Evolutionary conservation across 345 rosid species (phyloP).

Genomic region (Gynandropsis gynandra): DNA sequence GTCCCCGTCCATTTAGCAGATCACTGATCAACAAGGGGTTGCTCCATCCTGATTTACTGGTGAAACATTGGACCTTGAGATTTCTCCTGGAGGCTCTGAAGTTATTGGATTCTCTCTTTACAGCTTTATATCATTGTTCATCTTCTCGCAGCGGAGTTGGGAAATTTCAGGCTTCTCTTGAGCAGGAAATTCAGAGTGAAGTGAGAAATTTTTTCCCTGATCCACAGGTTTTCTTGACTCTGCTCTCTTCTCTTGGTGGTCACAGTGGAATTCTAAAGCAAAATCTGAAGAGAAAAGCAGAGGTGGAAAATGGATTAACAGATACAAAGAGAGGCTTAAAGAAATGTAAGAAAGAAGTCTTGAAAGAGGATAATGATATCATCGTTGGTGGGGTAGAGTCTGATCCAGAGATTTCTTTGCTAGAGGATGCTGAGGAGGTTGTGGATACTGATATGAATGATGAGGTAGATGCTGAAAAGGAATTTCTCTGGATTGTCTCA

Average conservation of each 20-base stretch:
- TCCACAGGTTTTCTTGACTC: constrained; percentile 62
- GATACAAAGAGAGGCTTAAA: constrained; percentile 28
- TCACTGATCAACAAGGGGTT: constrained; percentile 71
- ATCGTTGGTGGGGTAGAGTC: constrained; percentile 50
- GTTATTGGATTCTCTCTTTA: constrained; percentile 54
- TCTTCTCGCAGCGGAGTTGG: constrained; percentile 24
- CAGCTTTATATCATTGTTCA: constrained; percentile 32
- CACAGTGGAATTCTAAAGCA: constrained; percentile 24
- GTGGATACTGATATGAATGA: constrained; percentile 27
- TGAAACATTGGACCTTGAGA: constrained; percentile 77
- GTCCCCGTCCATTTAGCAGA: constrained; percentile 69
- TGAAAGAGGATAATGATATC: constrained; percentile 46
- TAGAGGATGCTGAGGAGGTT: constrained; percentile 27
- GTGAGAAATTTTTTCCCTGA: constrained; percentile 67
- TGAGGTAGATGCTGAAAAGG: constrained; percentile 37
- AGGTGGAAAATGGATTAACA: constrained; percentile 23
- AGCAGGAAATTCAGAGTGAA: constrained; percentile 58
- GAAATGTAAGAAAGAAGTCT: constrained; percentile 34
- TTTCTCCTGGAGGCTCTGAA: constrained; percentile 70
- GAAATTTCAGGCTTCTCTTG: constrained; percentile 39
- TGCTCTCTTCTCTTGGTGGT: constrained; percentile 47
- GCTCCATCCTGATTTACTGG: constrained; percentile 74
- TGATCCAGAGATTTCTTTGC: constrained; percentile 27
- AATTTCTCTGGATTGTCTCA: constrained; percentile 38
- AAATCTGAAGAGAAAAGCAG: constrained; percentile 45